Evolutionary conservation across 345 rosid species (phyloP).

Genomic region (Balakata baccata): DNA sequence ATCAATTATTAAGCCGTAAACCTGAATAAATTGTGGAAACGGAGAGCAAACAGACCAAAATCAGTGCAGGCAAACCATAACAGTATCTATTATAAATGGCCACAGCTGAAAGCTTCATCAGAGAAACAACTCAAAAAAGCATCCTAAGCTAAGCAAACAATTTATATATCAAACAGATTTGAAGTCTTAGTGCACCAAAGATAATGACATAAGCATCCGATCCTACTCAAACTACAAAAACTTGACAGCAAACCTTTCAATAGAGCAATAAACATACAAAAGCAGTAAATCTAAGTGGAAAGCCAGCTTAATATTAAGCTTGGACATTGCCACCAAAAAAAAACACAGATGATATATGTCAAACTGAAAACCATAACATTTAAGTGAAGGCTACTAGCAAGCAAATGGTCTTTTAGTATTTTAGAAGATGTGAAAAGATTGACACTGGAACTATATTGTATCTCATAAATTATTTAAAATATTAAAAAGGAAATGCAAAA

Average conservation of each 20-base stretch:
- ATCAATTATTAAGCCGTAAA: neutral
- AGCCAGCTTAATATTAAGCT: neutral
- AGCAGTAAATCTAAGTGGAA: neutral
- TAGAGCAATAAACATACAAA: neutral
- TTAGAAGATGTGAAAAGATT: neutral
- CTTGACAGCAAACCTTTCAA: neutral
- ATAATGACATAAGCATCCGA: neutral
- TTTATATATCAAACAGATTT: neutral
- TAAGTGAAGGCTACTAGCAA: neutral
- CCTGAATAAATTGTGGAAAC: neutral
- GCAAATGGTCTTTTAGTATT: neutral
- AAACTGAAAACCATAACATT: neutral
- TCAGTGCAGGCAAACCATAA: neutral
- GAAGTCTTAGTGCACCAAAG: neutral
- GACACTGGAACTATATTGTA: neutral
- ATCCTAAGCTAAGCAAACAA: neutral
- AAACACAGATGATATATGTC: neutral
- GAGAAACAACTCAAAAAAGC: neutral
- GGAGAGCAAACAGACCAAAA: neutral
- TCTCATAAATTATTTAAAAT: neutral
- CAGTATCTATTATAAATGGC: neutral
- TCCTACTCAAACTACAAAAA: neutral
- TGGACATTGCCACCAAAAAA: neutral
- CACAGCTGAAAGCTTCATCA: neutral
- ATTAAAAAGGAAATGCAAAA: neutral